Evolutionary conservation across 495 filamentous ascomycete genomes (phyloP), one percentile per base, ranked within the genome.

Genomic region (Articulospora tetracladia): DNA sequence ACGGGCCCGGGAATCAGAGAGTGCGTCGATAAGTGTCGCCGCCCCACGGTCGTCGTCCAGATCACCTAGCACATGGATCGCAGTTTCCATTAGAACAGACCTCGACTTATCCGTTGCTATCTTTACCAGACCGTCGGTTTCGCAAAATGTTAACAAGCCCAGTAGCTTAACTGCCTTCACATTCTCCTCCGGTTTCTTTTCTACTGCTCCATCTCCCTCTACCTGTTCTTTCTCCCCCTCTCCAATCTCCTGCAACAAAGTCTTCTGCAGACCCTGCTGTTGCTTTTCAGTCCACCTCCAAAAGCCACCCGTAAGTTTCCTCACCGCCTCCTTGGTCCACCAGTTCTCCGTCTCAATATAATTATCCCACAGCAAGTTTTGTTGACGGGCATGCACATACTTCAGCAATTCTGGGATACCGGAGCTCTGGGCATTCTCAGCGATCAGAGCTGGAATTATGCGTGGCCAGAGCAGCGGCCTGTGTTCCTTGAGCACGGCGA

Each of bases 261-360:
- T 32, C 25, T n/a, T 13, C 1, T 6, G 47, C 47, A 30, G 39
- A 32, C 12, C 27, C 26, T 20, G 50, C 22, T 59, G 57, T 36
- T 59, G 57, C 2, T 1, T 15, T 25, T 17, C 25, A 0, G 57
- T 59, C 57, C 57, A 59, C 13, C 47, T 27, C 57, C 57, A 59
- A 24, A 59, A 59, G 0, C 47, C 46, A 19, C 32, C 30, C 26
- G 19, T 25, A 19, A 59, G 27, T 1, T 34, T 17, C 2, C 44
- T 20, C 30, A 59, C 17, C 24, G 46, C 46, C 13, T 51, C 46
- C 24, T 30, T 36, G 2, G 20, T 59, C 19, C 44, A 51, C 1
- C 19, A 12, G 13, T n/a, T 44, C 3, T 12, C 11, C 10, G 7
- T 19, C 3, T 3, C 17, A 19, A 44, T 12, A n/a, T 44, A 44